Base-by-base conservation (phyloP, 2,329 filamentous ascomycete genomes). In the Chaetomium strumarium region DNA sequence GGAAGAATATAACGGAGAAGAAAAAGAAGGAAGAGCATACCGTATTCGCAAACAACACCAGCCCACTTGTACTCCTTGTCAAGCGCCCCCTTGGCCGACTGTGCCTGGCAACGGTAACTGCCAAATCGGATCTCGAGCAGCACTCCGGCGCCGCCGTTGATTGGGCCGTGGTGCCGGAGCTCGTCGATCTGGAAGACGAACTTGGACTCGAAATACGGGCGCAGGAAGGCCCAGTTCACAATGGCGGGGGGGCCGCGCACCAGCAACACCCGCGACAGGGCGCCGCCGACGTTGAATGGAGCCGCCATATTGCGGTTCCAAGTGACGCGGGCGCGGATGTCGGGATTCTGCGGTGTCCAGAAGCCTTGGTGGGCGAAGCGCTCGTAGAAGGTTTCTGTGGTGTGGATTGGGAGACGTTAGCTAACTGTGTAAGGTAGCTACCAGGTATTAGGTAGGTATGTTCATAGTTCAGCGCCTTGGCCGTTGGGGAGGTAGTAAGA, bases 241-340 rank as follows among this genome's bases (percentile, higher is more conserved):
- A 79, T 67, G 0, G 39, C 38, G 0, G 58, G 57, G 2, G 71
- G 67, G 0, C 79, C 79, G 7, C 70, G 72, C 62, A 81, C 71
- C 51, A 77, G 68, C 9, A 81, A 67, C 0, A 79, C 75, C 2
- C 78, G 74, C 7, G 73, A 75, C n/a, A 64, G 63, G 34, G 63
- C 60, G 0, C 66, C 65, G 16, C 68, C 58, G 0, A 51, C 43
- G 7, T 60, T 52, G 69, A 71, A 50, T 70, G 72, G 65, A 80
- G n/a, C n/a, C n/a, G n/a, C n/a, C n/a, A n/a, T n/a, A n/a, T n/a
- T 75, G 1, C 78, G 71, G 66, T 81, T 81, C 63, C 69, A 71
- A 0, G 67, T 62, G 1, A 78, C 71, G 2, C 64, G 66, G 5
- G 73, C 69, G 45, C 49, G 46, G 19, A 55, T 30, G 11, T 52